A percentile compares a stretch with the other conserved stretches of the same genome.
Evolutionary conservation across 169 alveolate genomes (phyloP).

Genomic region (Besnoitia besnoiti): DNA sequence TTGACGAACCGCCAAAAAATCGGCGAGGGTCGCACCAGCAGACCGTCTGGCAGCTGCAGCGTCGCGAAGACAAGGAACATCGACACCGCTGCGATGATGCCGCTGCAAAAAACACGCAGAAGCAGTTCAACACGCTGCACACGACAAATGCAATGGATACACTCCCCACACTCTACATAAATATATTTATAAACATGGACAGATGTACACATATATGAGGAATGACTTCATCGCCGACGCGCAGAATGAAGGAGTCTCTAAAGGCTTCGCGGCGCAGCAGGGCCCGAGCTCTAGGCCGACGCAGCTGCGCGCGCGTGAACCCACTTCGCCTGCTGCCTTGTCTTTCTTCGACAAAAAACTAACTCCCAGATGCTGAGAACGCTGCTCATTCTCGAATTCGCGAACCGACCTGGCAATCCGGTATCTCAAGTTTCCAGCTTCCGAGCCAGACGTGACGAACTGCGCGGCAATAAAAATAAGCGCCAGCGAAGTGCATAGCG

Average conservation of each 20-base stretch:
- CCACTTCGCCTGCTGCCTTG: too few species aligned
- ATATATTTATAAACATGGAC: not conserved
- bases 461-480: conserved; percentile 28
- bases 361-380: too few species aligned
- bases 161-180: not conserved
- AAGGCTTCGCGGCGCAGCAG: too few species aligned
- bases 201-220: too few species aligned
- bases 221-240: too few species aligned
- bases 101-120: conserved; percentile 40
- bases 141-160: not conserved
- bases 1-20: conserved; percentile 69
- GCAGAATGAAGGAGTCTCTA: not conserved
- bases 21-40: conserved; percentile 69
- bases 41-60: conserved; percentile 72
- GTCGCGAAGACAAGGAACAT: conserved; percentile 63
- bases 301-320: too few species aligned
- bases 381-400: too few species aligned
- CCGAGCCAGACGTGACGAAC: not conserved
- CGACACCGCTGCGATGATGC: conserved; percentile 21
- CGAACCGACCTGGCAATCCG: not conserved
- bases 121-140: not conserved
- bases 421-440: not conserved
- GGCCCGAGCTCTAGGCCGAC: too few species aligned
- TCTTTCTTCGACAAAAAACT: too few species aligned
- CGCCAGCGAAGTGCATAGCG: not conserved